Evolutionary conservation across 2,329 filamentous ascomycete genomes (phyloP), one percentile per base, ranked within the genome.

Genomic region (Ascochyta koolunga): DNA sequence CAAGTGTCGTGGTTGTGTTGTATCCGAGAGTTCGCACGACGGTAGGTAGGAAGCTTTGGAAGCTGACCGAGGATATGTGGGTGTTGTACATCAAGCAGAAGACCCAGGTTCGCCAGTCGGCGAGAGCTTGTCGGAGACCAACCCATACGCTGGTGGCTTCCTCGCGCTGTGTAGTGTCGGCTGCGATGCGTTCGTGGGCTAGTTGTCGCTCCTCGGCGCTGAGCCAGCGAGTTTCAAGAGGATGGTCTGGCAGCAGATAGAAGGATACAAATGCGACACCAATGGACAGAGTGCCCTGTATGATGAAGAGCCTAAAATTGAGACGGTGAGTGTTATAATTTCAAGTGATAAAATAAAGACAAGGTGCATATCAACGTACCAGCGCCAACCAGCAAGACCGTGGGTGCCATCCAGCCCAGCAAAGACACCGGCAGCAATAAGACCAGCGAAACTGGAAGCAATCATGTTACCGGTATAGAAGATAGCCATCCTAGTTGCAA

Each of bases 401-500:
- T 78, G 79, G 1, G 80, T 76, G 7, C 86, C 86, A 10, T 80
- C 72, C 74, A 89, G 80, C 66, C 62, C 61, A 9, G 71, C 69
- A 35, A 78, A 69, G 0, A 69, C 72, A 25, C 71, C 77, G 0
- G 72, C 75, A 18, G 76, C 69, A 15, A 78, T 75, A 2, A 81
- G 65, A n/a, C 79, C 78, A 15, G 73, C 74, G 43, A 80, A 78
- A 3, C 67, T 72, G 5, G 71, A 75, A 1, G 77, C 75, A 1
- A 78, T 60, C 33, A 76, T 71, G 40, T 74, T 74, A 6, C 73
- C 77, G 11, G 68, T 75, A 59, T 78, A 74, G 13, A 78, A 61
- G 19, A 75, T 50, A 1, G 74, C 67, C 40, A 74, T 73, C 13
- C 74, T 65, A 4, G 69, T 67, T 1, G 73, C 71, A n/a, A 76